Evolutionary conservation across 2,329 filamentous ascomycete species (phyloP), one percentile per base, ranked within the genome.

Genomic region (Niveomyces coronatus): DNA sequence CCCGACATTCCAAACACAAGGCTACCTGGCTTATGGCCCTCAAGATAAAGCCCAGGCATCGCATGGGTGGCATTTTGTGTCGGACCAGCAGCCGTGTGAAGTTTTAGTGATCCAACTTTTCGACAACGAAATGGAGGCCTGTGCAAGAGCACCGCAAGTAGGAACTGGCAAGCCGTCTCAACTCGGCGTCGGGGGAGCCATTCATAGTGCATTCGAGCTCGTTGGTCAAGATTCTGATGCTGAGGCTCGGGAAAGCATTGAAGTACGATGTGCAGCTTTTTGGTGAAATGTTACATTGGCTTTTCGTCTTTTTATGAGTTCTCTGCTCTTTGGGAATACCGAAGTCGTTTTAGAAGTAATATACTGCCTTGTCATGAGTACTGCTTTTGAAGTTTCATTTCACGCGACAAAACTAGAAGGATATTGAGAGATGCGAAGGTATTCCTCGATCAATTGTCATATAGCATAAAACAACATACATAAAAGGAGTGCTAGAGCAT

Each of bases 101-200:
- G 34, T 36, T 16, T 18, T 36, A 14, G 28, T 36, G 4, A 41
- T 41, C 26, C 39, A 41, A 26, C 16, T 37, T 16, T 41, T 41
- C 23, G 39, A 41, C 26, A 41, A 41, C n/a, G 34, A 41, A 20
- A 41, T 41, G 39, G 39, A 41, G 34, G 34, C 39, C 10, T 23
- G 37, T 37, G 32, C 34, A 30, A 41, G 39, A 23, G 39, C 39
- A 37, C 39, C 39, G 17, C 33, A 20, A 11, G 24, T 30, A 17
- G 39, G 31, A 22, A 19, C 10, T 4, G 24, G 34, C n/a, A 18
- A 18, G 14, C 11, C 13, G 15, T 36, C 34, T 27, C 14, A 26
- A 14, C 22, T 36, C n/a, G 23, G 34, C 26, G 39, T 31, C 9
- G 35, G 29, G 16, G 39, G 39, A 19, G 27, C 39, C 19, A 18